These are phyloP conservation scores for Pseudotsuga menziesii DNA, from an alignment of 75 land plant species.

Conservation along the genomic window DNA sequence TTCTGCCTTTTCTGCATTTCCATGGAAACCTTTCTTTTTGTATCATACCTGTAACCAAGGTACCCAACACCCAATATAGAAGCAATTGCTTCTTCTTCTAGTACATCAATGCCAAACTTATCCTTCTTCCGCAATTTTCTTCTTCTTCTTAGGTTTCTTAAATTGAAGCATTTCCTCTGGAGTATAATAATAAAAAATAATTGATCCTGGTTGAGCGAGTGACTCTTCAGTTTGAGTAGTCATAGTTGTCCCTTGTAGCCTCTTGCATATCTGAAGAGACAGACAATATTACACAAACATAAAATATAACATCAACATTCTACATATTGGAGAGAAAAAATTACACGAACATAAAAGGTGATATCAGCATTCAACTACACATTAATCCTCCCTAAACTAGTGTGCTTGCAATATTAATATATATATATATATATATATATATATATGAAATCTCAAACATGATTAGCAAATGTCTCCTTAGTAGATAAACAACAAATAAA, in stretches of 20 bases:
- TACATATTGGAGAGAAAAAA: too few relatives aligned
- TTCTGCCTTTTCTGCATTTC: slow-evolving; percentile 61
- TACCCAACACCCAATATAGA: slow-evolving; percentile 79
- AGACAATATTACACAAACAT: too few relatives aligned
- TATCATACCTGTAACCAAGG: slow-evolving; percentile 70
- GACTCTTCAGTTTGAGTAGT: slow-evolving; percentile 44
- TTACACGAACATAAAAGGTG: too few relatives aligned
- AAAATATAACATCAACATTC: too few relatives aligned
- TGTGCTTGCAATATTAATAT: neutral
- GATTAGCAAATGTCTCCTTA: too few relatives aligned
- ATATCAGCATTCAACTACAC: too few relatives aligned
- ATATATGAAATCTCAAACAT: neutral
- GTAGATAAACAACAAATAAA: too few relatives aligned
- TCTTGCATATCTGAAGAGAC: slow-evolving; percentile 60
- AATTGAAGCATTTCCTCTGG: slow-evolving; percentile 93
- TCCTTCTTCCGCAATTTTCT: slow-evolving; percentile 85
- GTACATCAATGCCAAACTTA: slow-evolving; percentile 84
- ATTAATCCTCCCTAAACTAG: neutral
- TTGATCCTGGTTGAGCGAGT: slow-evolving; percentile 34
- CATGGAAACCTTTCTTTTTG: slow-evolving; percentile 28
- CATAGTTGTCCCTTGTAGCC: slow-evolving; percentile 46
- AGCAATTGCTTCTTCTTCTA: slow-evolving; percentile 92
- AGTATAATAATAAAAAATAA: slow-evolving; percentile 82
- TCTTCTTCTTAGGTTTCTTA: slow-evolving; percentile 96
- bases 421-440: too few relatives aligned